Percentiles rank a stretch among this genome's conserved stretches.
Conservation (phyloP, 2,329 filamentous ascomycete species). For the Fusarium sp. region DNA sequence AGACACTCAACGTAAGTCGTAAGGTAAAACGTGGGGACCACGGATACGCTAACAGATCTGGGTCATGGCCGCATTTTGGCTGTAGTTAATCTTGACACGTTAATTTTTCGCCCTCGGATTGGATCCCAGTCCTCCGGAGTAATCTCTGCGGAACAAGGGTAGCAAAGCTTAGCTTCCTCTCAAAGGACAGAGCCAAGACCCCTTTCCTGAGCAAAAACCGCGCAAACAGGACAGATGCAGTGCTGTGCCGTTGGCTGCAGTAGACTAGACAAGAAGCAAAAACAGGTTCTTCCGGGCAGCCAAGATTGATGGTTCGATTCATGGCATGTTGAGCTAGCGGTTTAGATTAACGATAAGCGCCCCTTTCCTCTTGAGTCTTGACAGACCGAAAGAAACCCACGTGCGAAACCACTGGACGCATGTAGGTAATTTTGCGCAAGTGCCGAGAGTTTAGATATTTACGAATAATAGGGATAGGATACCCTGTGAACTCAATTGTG, state of each 20-base stretch:
- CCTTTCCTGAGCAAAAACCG: not conserved
- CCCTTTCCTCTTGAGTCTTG: too few species aligned
- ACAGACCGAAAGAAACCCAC: too few species aligned
- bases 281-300: not conserved
- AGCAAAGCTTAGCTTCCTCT: conserved; percentile 26
- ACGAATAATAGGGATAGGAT: too few species aligned
- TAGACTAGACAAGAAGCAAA: not conserved
- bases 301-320: conserved; percentile 16
- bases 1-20: not conserved
- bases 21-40: conserved; percentile 9
- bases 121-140: conserved; percentile 2
- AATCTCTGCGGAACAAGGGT: conserved; percentile 15
- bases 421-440: too few species aligned
- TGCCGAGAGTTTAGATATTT: too few species aligned
- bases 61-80: conserved; percentile 9
- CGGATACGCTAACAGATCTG: conserved; percentile 12
- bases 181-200: not conserved
- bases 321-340: conserved; percentile 1
- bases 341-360: too few species aligned
- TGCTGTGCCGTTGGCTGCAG: not conserved
- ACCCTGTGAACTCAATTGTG: too few species aligned
- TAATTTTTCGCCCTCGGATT: conserved; percentile 18
- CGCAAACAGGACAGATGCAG: too few species aligned
- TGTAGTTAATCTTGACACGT: conserved; percentile 32
- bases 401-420: too few species aligned